Conservation (phyloP, 202 grass and related monocot genomes). For the Carex arenaria region DNA sequence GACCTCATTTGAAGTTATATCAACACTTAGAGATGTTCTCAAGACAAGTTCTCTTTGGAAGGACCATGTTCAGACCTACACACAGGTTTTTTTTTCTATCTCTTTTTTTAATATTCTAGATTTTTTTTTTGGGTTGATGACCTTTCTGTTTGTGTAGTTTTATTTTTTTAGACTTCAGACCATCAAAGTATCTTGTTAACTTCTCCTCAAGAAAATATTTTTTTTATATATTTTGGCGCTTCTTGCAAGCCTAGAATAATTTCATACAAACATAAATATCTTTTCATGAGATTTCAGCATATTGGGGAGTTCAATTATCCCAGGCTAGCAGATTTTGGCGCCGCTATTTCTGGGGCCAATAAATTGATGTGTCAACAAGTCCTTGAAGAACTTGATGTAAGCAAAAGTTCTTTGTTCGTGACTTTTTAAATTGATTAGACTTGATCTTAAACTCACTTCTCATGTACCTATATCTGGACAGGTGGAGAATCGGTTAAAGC, state of each 20-base stretch:
- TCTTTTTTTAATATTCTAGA: not conserved
- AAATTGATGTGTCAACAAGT: conserved; percentile 90
- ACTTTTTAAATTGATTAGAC: not conserved
- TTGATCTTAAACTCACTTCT: conserved; percentile 13
- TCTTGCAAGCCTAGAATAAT: not conserved
- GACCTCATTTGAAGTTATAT: conserved; percentile 98
- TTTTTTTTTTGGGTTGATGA: not conserved
- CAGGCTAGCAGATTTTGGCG: conserved; percentile 88
- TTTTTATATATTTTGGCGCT: not conserved
- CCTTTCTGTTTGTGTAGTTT: conserved; percentile 5
- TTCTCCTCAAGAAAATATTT: not conserved
- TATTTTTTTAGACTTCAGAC: conserved; percentile 1
- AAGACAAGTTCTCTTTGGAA: conserved; percentile 88
- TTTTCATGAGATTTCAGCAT: conserved; percentile 53
- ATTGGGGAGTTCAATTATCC: conserved; percentile 84
- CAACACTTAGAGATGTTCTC: conserved; percentile 94
- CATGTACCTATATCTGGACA: conserved; percentile 41
- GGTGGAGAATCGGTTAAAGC: conserved; percentile 92
- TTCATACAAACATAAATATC: conserved; percentile 20
- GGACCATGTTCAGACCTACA: conserved; percentile 94
- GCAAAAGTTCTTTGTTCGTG: conserved; percentile 7
- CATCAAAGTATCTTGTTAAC: not conserved
- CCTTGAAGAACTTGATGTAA: conserved; percentile 97
- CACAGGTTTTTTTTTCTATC: conserved; percentile 42
- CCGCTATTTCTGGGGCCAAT: conserved; percentile 95